phyloP scores from a whole-genome alignment of 345 rosid genomes.

The Lepidium didymum region DNA sequence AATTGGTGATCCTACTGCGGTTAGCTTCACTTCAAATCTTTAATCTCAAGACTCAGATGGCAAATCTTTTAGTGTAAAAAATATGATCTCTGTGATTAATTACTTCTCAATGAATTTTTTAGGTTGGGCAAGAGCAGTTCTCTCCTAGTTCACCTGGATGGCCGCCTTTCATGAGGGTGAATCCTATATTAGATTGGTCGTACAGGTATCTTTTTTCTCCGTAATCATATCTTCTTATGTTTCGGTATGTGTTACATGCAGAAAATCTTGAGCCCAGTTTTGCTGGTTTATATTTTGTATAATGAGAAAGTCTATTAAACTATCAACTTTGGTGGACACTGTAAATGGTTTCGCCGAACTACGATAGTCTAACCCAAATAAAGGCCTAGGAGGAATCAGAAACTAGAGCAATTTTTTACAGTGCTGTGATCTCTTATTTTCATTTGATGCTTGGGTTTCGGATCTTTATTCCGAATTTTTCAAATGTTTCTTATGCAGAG shows the following conservation, averaged over 20 bases:
- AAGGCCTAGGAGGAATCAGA: not conserved
- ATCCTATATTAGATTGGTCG: constrained; percentile 99
- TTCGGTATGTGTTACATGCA: not conserved
- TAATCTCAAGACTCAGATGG: not conserved
- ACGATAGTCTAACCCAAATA: not conserved
- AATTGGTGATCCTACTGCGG: constrained; percentile 99
- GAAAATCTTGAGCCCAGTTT: not conserved
- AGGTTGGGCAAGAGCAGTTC: constrained; percentile 98
- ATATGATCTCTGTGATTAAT: not conserved
- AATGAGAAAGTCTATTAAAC: not conserved
- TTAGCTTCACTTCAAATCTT: constrained; percentile 31
- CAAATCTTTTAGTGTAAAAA: not conserved
- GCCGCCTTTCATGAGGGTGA: constrained; percentile 99
- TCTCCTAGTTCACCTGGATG: constrained; percentile 99
- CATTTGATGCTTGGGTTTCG: not conserved
- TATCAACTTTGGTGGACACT: constrained; percentile 6
- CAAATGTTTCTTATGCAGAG: constrained; percentile 44
- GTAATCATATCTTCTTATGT: not conserved
- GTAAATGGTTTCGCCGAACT: not conserved
- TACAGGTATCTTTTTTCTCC: constrained; percentile 51
- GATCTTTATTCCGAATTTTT: not conserved
- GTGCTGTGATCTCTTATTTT: not conserved
- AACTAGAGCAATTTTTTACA: not conserved
- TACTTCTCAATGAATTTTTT: not conserved
- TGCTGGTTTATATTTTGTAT: not conserved